phyloP scores from a whole-genome alignment of 768 basidiomycete species.

The Amanita thiersii region DNA sequence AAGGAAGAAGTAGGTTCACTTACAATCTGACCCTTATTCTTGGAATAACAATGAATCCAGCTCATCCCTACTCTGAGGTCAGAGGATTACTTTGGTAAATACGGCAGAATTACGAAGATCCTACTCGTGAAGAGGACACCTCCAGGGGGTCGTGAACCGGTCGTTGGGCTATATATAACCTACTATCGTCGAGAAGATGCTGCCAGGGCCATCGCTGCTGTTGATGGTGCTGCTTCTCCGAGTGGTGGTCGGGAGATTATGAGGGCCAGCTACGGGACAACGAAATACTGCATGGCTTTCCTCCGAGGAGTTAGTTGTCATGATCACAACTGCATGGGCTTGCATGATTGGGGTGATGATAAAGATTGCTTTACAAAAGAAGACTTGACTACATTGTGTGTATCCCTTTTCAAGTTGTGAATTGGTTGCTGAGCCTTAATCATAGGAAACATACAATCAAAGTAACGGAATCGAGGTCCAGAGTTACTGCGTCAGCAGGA shows the following conservation, averaged over 20 bases:
- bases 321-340: slow-evolving; percentile 86
- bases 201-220: slow-evolving; percentile 82
- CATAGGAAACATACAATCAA: slow-evolving; percentile 88
- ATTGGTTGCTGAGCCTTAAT: not conserved
- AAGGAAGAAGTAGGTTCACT: slow-evolving; percentile 80
- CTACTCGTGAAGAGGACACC: slow-evolving; percentile 84
- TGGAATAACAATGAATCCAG: slow-evolving; percentile 29
- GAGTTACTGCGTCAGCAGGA: slow-evolving; percentile 34
- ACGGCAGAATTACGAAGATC: slow-evolving; percentile 96
- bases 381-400: slow-evolving; percentile 84
- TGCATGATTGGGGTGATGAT: slow-evolving; percentile 99
- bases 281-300: slow-evolving; percentile 96
- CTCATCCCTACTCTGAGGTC: slow-evolving; percentile 89
- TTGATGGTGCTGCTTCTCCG: slow-evolving; percentile 90
- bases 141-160: slow-evolving; percentile 62
- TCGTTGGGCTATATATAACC: slow-evolving; percentile 93
- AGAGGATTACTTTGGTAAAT: slow-evolving; percentile 96
- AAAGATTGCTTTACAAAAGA: slow-evolving; percentile 97
- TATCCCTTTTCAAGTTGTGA: slow-evolving; percentile 8
- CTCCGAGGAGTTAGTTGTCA: slow-evolving; percentile 78
- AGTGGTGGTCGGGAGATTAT: slow-evolving; percentile 83
- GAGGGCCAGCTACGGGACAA: slow-evolving; percentile 92
- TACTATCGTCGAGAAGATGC: slow-evolving; percentile 94
- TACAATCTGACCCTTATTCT: slow-evolving; percentile 9
- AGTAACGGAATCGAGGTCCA: slow-evolving; percentile 62